phyloP scores from a whole-genome alignment of 1,284 basidiomycete genomes.

The Neolentinus lepideus region DNA sequence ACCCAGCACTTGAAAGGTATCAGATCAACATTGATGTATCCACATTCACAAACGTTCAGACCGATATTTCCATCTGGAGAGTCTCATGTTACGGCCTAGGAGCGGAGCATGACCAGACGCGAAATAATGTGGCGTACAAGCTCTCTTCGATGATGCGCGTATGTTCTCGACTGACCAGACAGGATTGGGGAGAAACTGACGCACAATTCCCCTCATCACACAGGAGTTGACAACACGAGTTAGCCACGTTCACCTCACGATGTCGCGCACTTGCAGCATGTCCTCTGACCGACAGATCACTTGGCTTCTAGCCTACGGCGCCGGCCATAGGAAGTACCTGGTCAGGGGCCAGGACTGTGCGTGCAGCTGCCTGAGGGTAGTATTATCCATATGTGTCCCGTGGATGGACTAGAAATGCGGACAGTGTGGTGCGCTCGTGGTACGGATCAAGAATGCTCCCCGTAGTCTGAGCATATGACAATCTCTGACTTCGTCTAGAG shows the following conservation, averaged over 20 bases:
- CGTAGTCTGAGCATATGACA: not conserved
- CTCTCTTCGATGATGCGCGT: conserved; percentile 1
- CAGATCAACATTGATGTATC: too few relatives aligned
- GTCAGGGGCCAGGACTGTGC: not conserved
- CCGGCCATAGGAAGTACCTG: not conserved
- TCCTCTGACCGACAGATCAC: not conserved
- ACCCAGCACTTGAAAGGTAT: too few relatives aligned
- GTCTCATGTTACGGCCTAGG: too few relatives aligned
- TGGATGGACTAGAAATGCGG: not conserved
- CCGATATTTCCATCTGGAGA: too few relatives aligned
- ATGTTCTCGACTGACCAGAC: conserved; percentile 9
- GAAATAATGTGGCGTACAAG: not conserved
- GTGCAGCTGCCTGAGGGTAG: not conserved
- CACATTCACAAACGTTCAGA: too few relatives aligned
- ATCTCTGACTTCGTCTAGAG: not conserved
- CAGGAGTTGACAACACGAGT: not conserved
- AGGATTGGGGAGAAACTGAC: not conserved
- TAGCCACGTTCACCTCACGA: not conserved
- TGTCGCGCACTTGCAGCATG: not conserved
- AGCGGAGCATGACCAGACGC: not conserved
- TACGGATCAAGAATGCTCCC: not conserved
- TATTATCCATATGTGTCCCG: not conserved
- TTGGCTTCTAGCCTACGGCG: not conserved
- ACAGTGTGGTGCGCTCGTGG: not conserved
- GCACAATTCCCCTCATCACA: not conserved